Evolutionary conservation across 2,329 filamentous ascomycete genomes (phyloP), one percentile per base, ranked within the genome.

Genomic region (Parastagonospora avenae): DNA sequence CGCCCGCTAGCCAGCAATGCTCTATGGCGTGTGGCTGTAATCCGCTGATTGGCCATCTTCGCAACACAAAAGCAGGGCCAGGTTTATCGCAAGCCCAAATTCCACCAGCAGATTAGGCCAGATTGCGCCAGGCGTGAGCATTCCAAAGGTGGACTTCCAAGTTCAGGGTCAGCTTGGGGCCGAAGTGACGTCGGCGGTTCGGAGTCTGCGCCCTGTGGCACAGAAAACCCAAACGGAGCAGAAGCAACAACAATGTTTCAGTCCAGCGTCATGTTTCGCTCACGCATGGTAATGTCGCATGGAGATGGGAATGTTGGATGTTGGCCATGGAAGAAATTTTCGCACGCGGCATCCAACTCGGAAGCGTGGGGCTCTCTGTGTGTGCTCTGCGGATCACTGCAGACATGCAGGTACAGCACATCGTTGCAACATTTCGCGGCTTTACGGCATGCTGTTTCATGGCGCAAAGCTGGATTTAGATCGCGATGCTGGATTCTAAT

Each of bases 351-450:
- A 16, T 24, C 33, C 46, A 33, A 36, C 43, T 48, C 32, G 30
- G 44, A 47, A 32, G 4, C 16, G 4, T 32, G 37, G 31, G 31
- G 31, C 12, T 42, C 27, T 38, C 38, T 11, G 16, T 12, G 38
- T 3, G 38, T 19, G 4, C 38, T 40, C 38, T 12, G 42, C 42
- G 46, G 43, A 16, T 37, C 32, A 15, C 47, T 42, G 45, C 37
- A 48, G 29, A 50, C 53, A 67, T 62, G 65, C 65, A 69, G 65
- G 63, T 66, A 59, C 65, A 31, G 48, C 27, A 29, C 46, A 49
- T 58, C 24, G 38, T 8, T 28, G 29, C 10, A 19, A 29, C 11
- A 40, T 28, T 29, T 27, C 16, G 57, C 62, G 49, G 42, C 19
- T 16, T 28, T 37, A 24, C 19, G 19, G 19, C 19, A 24, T 48